Conservation (phyloP, 805 yeast genomes). For the Barnettozyma botsteinii region DNA sequence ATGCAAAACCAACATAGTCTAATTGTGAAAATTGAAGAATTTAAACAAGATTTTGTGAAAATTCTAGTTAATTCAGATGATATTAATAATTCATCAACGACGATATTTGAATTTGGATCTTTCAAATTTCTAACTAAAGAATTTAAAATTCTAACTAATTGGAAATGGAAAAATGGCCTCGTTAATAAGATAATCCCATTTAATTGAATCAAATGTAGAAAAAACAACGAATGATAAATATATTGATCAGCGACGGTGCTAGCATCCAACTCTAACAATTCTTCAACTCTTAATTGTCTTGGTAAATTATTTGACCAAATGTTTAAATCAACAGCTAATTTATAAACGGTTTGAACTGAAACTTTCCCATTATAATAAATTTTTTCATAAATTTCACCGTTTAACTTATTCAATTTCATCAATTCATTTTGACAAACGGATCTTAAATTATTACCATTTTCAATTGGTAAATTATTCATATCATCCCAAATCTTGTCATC, state of each 20-base stretch:
- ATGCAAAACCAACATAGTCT: conserved; percentile 19
- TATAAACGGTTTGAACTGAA: conserved; percentile 23
- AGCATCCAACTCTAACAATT: neutral
- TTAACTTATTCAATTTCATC: conserved; percentile 23
- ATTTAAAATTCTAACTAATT: conserved; percentile 9
- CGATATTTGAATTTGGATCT: neutral
- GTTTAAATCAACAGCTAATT: conserved; percentile 29
- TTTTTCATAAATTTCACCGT: conserved; percentile 26
- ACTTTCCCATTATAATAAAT: conserved; percentile 26
- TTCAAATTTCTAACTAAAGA: neutral
- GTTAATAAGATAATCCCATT: conserved; percentile 29
- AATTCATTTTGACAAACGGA: conserved; percentile 25
- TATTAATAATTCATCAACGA: conserved; percentile 2
- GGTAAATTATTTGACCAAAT: conserved; percentile 7
- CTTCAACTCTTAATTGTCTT: conserved; percentile 3
- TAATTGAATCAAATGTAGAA: conserved; percentile 29
- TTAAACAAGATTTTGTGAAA: conserved; percentile 27
- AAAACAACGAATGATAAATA: conserved; percentile 15
- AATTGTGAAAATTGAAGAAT: conserved; percentile 26
- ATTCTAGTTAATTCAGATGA: neutral
- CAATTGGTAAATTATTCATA: conserved; percentile 13
- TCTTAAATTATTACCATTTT: conserved; percentile 7
- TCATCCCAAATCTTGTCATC: conserved; percentile 31
- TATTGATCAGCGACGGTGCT: neutral
- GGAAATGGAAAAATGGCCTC: conserved; percentile 32